Percentiles rank a stretch among this genome's conserved stretches.
phyloP scores from a whole-genome alignment of 805 yeast genomes.

The Yarrowia deformans region DNA sequence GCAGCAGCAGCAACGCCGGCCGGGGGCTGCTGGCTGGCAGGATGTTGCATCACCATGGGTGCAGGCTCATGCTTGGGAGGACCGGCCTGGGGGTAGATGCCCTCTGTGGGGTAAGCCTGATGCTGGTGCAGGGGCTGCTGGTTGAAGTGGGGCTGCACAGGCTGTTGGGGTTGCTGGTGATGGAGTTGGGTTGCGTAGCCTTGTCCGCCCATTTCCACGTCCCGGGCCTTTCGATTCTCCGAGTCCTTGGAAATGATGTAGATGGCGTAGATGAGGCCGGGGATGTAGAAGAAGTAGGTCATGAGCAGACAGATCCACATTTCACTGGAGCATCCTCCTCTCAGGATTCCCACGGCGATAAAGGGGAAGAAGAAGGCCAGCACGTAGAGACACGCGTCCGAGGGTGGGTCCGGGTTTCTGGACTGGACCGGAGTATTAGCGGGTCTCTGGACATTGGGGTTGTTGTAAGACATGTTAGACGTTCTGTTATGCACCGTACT shows the following conservation, averaged over 20 bases:
- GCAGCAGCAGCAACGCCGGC: not conserved
- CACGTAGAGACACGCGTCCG: constrained; percentile 4
- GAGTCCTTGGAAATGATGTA: not conserved
- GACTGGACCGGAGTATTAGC: not conserved
- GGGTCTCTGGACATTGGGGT: not conserved
- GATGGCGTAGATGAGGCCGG: constrained; percentile 15
- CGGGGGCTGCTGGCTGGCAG: not conserved
- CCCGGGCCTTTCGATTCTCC: not conserved
- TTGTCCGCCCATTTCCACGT: constrained; percentile 14
- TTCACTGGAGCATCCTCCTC: constrained; percentile 8
- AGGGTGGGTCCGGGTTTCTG: not conserved
- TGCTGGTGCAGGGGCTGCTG: constrained; percentile 25
- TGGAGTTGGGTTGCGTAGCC: constrained; percentile 11
- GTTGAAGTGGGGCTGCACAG: not conserved
- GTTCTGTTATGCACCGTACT: not conserved
- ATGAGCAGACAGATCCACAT: constrained; percentile 15
- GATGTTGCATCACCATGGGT: constrained; percentile 12
- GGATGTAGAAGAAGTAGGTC: constrained; percentile 7
- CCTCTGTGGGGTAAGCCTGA: constrained; percentile 10
- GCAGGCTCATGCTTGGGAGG: constrained; percentile 19
- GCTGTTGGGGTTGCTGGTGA: not conserved
- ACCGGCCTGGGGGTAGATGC: not conserved
- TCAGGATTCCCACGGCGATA: constrained; percentile 2
- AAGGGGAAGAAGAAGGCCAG: constrained; percentile 11
- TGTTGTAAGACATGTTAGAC: not conserved